Percentiles rank a stretch among this genome's conserved stretches.
phyloP scores from a whole-genome alignment of 495 filamentous ascomycete species.

The Clohesyomyces aquaticus region DNA sequence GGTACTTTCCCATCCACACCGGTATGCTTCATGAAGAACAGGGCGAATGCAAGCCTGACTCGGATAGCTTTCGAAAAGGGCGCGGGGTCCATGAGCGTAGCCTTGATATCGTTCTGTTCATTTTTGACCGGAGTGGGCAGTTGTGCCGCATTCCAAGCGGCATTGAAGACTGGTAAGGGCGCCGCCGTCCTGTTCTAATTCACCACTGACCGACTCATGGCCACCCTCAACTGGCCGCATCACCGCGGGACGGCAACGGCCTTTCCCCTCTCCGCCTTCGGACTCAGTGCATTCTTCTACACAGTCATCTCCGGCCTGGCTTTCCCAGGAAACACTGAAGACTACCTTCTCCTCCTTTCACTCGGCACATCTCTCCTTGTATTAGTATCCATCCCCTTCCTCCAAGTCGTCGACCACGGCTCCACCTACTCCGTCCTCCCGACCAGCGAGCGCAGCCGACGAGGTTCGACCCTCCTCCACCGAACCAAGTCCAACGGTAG shows the following conservation, averaged over 20 bases:
- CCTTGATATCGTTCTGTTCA: constrained; percentile 76
- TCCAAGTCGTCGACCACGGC: constrained; percentile 69
- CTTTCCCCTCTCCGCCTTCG: constrained; percentile 89
- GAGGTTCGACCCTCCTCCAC: constrained; percentile 63
- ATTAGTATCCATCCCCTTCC: constrained; percentile 76
- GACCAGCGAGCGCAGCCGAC: constrained; percentile 48
- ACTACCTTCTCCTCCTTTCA: constrained; percentile 78
- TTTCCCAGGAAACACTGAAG: constrained; percentile 81
- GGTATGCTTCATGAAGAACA: constrained; percentile 49
- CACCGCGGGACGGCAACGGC: constrained; percentile 93
- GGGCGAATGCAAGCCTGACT: constrained; percentile 17
- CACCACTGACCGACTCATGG: constrained; percentile 56
- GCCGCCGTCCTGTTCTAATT: too few species aligned
- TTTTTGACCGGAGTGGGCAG: constrained; percentile 86
- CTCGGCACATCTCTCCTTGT: constrained; percentile 76
- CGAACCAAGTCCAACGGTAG: constrained; percentile 62
- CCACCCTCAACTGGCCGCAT: constrained; percentile 88
- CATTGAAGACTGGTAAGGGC: constrained; percentile 68
- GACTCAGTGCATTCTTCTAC: constrained; percentile 96
- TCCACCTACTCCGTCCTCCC: constrained; percentile 67
- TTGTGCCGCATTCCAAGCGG: constrained; percentile 80
- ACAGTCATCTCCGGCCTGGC: constrained; percentile 72
- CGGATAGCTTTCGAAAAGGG: constrained; percentile 57
- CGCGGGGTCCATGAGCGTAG: constrained; percentile 63
- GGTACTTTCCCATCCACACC: constrained; percentile 79